These are phyloP conservation scores for Verticillium tricorpus DNA, from an alignment of 2,329 filamentous ascomycete species.

Conservation along the genomic window DNA sequence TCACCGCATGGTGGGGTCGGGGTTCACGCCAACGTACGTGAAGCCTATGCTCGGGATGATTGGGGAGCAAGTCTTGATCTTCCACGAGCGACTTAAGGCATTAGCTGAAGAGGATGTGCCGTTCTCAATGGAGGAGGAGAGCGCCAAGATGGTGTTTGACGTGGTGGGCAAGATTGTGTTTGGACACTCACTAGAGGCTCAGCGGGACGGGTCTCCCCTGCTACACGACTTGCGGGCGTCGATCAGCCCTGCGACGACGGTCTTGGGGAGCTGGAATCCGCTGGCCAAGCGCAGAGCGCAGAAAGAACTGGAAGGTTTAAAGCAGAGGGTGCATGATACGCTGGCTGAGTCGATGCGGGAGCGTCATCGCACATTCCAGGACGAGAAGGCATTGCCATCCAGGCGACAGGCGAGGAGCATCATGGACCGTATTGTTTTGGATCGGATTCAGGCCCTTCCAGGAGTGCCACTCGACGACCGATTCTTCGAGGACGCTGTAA, in stretches of 20 bases:
- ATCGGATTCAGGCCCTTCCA: constrained; percentile 10
- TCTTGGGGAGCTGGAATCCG: constrained; percentile 7
- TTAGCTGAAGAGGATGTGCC: constrained; percentile 10
- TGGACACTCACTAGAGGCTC: constrained; percentile 13
- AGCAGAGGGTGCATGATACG: constrained; percentile 4
- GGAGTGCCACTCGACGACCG: constrained; percentile 10
- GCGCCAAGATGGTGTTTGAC: constrained; percentile 18
- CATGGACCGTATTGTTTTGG: constrained; percentile 18
- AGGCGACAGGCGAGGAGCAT: constrained; percentile 14
- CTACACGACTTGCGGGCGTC: constrained; percentile 12
- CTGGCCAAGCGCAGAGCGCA: constrained; percentile 8
- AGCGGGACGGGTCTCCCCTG: constrained; percentile 11
- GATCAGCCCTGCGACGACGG: constrained; percentile 8
- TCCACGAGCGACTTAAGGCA: constrained; percentile 13
- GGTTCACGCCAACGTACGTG: constrained; percentile 20
- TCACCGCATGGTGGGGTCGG: constrained; percentile 21
- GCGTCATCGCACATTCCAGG: constrained; percentile 5
- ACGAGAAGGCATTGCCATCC: constrained; percentile 12
- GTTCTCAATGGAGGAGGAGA: constrained; percentile 18
- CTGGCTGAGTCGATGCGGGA: constrained; percentile 7
- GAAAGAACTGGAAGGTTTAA: constrained; percentile 1
- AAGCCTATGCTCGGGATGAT: constrained; percentile 18
- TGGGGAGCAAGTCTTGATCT: constrained; percentile 18
- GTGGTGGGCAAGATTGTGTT: constrained; percentile 18
- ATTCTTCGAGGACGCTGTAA: constrained; percentile 15